Conservation (phyloP, 352 stramenopile species). For the Globisporangium barbulae region DNA sequence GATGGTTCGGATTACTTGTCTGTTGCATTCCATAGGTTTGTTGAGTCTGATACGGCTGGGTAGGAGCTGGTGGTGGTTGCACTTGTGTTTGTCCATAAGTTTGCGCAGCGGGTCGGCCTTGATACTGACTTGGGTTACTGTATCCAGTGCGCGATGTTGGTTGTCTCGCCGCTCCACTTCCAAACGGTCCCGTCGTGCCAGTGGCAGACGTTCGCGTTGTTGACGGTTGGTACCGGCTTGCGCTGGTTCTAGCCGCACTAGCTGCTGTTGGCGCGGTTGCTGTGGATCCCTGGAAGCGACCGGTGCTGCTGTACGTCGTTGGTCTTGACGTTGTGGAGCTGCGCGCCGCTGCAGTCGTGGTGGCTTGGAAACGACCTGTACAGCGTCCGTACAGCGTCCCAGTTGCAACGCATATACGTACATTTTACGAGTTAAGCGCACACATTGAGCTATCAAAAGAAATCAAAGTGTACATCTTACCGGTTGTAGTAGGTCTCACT, state of each 20-base stretch:
- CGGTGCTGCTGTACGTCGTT: background rate
- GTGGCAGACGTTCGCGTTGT: background rate
- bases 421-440: background rate
- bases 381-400: background rate
- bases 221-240: background rate
- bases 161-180: constrained; percentile 1
- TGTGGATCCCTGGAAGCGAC: constrained; percentile 2
- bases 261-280: background rate
- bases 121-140: constrained; percentile 3
- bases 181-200: background rate
- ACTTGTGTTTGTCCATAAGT: background rate
- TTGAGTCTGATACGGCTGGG: constrained; percentile 19
- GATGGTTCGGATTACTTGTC: background rate
- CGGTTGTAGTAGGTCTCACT: background rate
- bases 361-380: constrained; percentile 13
- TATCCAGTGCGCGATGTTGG: background rate
- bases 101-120: constrained; percentile 5
- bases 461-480: background rate
- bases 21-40: constrained; percentile 35
- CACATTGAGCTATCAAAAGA: background rate
- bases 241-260: background rate
- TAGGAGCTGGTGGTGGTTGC: constrained; percentile 21
- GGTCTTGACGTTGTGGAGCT: background rate
- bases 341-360: background rate
- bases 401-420: background rate